phyloP scores from a whole-genome alignment of 139 green algal genomes.

The Micromonas pusilla region DNA sequence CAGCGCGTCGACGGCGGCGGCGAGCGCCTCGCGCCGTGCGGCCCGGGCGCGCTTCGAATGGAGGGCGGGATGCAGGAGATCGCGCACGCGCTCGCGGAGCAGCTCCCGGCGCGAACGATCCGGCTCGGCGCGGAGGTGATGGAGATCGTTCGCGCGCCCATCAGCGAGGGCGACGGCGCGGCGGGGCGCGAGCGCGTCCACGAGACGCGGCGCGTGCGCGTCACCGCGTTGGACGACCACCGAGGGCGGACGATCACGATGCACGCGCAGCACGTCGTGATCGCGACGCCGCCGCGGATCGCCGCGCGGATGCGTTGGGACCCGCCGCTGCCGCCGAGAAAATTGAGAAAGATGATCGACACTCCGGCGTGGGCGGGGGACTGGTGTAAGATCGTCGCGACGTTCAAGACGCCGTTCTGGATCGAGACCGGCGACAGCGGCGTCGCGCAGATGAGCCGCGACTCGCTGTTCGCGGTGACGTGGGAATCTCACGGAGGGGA shows the following conservation, averaged over 20 bases:
- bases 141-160: not conserved
- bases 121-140: not conserved
- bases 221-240: not conserved
- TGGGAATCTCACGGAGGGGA: not conserved
- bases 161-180: not conserved
- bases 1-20: not conserved
- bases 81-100: not conserved
- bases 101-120: not conserved
- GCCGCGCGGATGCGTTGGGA: not conserved
- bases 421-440: not conserved
- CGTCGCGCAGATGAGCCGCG: not conserved
- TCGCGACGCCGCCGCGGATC: not conserved
- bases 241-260: not conserved
- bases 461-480: not conserved
- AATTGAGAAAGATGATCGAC: not conserved
- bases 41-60: conserved; percentile 3
- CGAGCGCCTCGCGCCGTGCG: conserved; percentile 10
- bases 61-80: not conserved
- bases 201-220: not conserved
- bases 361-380: conserved; percentile 8
- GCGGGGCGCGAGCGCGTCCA: not conserved
- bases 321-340: not conserved
- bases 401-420: conserved; percentile 7
- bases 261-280: not conserved
- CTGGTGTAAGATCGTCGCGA: conserved; percentile 13